Evolutionary conservation across 768 basidiomycete genomes (phyloP), one percentile per base, ranked within the genome.

Genomic region (Naematelia aurantialba): DNA sequence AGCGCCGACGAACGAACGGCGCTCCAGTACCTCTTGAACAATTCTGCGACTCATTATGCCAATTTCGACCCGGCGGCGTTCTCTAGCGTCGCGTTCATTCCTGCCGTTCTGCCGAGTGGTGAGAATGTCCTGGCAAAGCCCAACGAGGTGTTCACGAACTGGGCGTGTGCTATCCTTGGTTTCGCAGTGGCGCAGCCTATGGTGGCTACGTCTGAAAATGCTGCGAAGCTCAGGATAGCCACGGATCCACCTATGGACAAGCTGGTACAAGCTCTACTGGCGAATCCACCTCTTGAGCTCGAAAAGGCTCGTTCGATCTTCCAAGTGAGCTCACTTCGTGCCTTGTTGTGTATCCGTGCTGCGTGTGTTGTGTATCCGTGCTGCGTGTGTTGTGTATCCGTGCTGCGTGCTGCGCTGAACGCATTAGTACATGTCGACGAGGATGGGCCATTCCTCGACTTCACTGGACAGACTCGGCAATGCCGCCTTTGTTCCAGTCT

Each of bases 21-120:
- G 0, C 79, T 97, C 55, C 85, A 85, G 56, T 98, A 94, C 78
- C 81, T 97, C 29, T 77, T 93, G 46, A 86, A 89, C 52, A 87
- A 93, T 67, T 80, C 86, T 26, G 72, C 79, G 5, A 80, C 79
- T 0, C 82, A 82, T 56, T 93, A 78, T 53, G 42, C 66, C 26
- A 63, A 63, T 24, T 76, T 69, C 57, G 27, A 61, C 31, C 48
- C 70, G 4, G 27, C 68, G 24, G 63, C 62, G 12, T 68, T 67
- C 52, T 76, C 79, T 3, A 78, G 85, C 24, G 70, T 88, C 8
- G 79, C 87, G 0, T 99, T 89, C 78, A 83, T 99, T 46, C 94
- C 94, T 0, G 85, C 91, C 2, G 66, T 84, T 2, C 79, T 82
- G 17, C 79, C 81, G 4, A 79, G 81, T 14, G 82, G 81, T n/a